Percentiles rank a stretch among this genome's conserved stretches.
These are phyloP conservation scores for Didymella pinodella DNA, from an alignment of 2,329 filamentous ascomycete species.

Conservation along the genomic window DNA sequence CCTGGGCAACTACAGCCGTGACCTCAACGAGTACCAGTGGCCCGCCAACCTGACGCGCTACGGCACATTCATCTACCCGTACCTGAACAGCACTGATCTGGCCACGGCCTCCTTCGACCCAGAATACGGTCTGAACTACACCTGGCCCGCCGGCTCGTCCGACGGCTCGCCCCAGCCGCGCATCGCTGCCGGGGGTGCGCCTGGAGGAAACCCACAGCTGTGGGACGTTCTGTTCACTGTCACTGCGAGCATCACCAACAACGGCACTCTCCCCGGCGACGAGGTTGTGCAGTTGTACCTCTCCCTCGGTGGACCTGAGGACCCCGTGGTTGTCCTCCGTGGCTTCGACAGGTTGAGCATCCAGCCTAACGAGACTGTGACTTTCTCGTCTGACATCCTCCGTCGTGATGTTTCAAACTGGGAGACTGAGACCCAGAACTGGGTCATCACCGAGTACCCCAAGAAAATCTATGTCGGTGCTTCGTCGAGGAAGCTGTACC, in stretches of 20 bases:
- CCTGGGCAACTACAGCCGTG: slow-evolving; percentile 69
- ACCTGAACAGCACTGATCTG: slow-evolving; percentile 70
- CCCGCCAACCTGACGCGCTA: slow-evolving; percentile 65
- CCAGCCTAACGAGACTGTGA: slow-evolving; percentile 69
- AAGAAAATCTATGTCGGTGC: slow-evolving; percentile 69
- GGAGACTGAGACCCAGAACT: slow-evolving; percentile 82
- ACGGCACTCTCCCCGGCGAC: slow-evolving; percentile 69
- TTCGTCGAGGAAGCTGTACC: slow-evolving; percentile 64
- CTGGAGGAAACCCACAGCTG: slow-evolving; percentile 67
- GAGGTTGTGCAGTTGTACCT: slow-evolving; percentile 81
- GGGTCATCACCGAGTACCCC: slow-evolving; percentile 68
- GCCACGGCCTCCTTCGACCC: slow-evolving; percentile 65
- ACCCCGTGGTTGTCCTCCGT: slow-evolving; percentile 72
- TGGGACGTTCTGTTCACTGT: slow-evolving; percentile 75
- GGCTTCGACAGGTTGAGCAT: slow-evolving; percentile 82
- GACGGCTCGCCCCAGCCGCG: slow-evolving; percentile 66
- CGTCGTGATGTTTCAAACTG: slow-evolving; percentile 88
- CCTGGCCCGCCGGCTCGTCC: slow-evolving; percentile 65
- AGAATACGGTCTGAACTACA: slow-evolving; percentile 66
- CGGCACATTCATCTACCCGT: slow-evolving; percentile 73
- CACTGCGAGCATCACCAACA: slow-evolving; percentile 75
- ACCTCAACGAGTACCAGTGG: slow-evolving; percentile 72
- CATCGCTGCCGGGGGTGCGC: slow-evolving; percentile 69
- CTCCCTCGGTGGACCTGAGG: slow-evolving; percentile 77
- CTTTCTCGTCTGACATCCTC: slow-evolving; percentile 74